Conservation (phyloP, 495 filamentous ascomycete species). For the Tuber aestivum region DNA sequence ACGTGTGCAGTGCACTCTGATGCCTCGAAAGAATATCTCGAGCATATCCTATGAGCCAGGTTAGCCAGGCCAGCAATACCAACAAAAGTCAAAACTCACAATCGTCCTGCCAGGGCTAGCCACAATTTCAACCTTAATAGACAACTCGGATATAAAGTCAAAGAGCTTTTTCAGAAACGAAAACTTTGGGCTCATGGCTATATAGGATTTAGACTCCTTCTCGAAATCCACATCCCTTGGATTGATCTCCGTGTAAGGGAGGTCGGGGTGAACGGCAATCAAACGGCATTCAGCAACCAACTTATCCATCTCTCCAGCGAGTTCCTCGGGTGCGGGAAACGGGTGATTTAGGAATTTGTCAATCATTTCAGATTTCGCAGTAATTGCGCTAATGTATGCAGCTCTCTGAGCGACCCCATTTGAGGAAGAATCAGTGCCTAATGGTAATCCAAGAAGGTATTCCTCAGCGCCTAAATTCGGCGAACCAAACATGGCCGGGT, state of each 20-base stretch:
- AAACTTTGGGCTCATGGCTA: slow-evolving; percentile 40
- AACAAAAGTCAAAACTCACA: slow-evolving; percentile 21
- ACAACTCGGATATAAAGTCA: slow-evolving; percentile 19
- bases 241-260: slow-evolving; percentile 17
- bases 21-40: slow-evolving; percentile 37
- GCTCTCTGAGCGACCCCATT: slow-evolving; percentile 30
- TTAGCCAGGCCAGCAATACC: neutral
- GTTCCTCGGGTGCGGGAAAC: slow-evolving; percentile 11
- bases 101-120: slow-evolving; percentile 29
- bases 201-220: slow-evolving; percentile 33
- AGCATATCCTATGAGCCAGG: slow-evolving; percentile 34
- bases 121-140: slow-evolving; percentile 38
- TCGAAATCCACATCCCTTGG: slow-evolving; percentile 12
- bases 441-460: slow-evolving; percentile 34
- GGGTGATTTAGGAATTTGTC: slow-evolving; percentile 19
- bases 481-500: slow-evolving; percentile 12
- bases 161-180: slow-evolving; percentile 34
- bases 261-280: slow-evolving; percentile 36
- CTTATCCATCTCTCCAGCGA: slow-evolving; percentile 15
- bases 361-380: slow-evolving; percentile 26
- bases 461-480: slow-evolving; percentile 28
- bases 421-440: slow-evolving; percentile 23
- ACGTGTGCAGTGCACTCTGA: slow-evolving; percentile 30
- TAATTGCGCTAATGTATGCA: slow-evolving; percentile 29
- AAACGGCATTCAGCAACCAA: slow-evolving; percentile 18